Conservation (phyloP, 768 basidiomycete species). For the Tephrocybe rancida region DNA sequence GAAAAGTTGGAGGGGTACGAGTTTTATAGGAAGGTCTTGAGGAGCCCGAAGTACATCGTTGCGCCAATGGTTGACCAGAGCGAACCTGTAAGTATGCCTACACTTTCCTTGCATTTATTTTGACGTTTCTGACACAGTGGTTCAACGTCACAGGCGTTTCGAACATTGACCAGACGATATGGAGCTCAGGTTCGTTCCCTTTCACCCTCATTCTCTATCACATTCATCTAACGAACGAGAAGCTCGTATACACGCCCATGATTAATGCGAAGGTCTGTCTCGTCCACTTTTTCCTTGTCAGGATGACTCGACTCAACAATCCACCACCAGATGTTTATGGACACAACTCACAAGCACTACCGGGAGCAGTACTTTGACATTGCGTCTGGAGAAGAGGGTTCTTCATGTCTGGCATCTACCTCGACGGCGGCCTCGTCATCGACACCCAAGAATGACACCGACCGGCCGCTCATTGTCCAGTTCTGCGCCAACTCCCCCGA, state of each 20-base stretch:
- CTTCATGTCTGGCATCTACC: constrained; percentile 27
- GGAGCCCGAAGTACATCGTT: constrained; percentile 86
- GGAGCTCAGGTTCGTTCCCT: too few relatives aligned
- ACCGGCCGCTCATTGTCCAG: constrained; percentile 88
- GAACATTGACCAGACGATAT: constrained; percentile 73
- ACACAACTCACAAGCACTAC: constrained; percentile 52
- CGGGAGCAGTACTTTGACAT: constrained; percentile 71
- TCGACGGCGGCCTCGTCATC: not conserved
- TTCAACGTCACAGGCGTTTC: constrained; percentile 70
- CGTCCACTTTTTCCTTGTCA: not conserved
- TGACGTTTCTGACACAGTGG: not conserved
- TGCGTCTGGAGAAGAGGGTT: constrained; percentile 80
- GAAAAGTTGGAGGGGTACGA: constrained; percentile 75
- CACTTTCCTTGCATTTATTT: not conserved
- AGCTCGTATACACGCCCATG: constrained; percentile 98
- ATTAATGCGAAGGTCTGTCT: constrained; percentile 82
- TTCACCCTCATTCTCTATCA: too few relatives aligned
- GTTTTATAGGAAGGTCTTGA: constrained; percentile 78
- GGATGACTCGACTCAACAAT: not conserved
- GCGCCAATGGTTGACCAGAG: constrained; percentile 99
- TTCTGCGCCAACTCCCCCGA: constrained; percentile 93
- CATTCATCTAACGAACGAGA: constrained; percentile 3
- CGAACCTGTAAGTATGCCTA: constrained; percentile 70
- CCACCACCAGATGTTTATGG: constrained; percentile 59
- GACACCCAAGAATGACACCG: constrained; percentile 31